Evolutionary conservation across 768 basidiomycete genomes (phyloP).

Genomic region (Sarcodon aspratus): DNA sequence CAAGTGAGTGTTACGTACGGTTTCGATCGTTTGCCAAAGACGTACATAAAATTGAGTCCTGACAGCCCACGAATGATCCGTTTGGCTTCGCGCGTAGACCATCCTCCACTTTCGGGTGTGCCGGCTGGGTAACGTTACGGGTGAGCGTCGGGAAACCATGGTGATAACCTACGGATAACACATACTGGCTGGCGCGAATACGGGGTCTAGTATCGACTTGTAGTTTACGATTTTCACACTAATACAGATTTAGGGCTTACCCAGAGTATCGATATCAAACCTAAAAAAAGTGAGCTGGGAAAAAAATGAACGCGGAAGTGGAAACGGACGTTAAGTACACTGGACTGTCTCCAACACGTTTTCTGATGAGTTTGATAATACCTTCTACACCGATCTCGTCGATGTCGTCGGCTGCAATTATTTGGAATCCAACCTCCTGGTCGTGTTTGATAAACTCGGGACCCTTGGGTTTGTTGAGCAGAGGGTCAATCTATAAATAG

Average conservation of each 20-base stretch:
- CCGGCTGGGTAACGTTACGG: constrained; percentile 37
- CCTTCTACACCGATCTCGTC: constrained; percentile 67
- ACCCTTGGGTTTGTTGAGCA: background rate
- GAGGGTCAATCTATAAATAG: background rate
- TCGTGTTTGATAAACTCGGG: constrained; percentile 35
- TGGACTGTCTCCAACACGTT: constrained; percentile 60
- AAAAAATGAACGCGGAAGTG: too few relatives aligned
- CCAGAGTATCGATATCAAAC: constrained; percentile 76
- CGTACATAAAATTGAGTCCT: constrained; percentile 73
- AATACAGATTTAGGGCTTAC: constrained; percentile 20
- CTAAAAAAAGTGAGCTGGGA: constrained; percentile 17
- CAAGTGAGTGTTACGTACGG: background rate
- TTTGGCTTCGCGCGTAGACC: constrained; percentile 76
- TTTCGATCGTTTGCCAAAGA: background rate
- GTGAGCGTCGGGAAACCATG: background rate
- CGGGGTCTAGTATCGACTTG: constrained; percentile 43
- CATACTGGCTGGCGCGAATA: constrained; percentile 69
- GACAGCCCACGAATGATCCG: constrained; percentile 70
- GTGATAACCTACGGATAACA: constrained; percentile 2
- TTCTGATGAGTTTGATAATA: constrained; percentile 60
- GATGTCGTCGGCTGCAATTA: constrained; percentile 74
- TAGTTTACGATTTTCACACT: background rate
- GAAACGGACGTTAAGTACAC: constrained; percentile 51
- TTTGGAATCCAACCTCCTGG: constrained; percentile 60
- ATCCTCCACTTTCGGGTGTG: constrained; percentile 77